These are phyloP conservation scores for Chlamydomonas eustigma DNA, from an alignment of 139 green algal genomes.

Conservation along the genomic window DNA sequence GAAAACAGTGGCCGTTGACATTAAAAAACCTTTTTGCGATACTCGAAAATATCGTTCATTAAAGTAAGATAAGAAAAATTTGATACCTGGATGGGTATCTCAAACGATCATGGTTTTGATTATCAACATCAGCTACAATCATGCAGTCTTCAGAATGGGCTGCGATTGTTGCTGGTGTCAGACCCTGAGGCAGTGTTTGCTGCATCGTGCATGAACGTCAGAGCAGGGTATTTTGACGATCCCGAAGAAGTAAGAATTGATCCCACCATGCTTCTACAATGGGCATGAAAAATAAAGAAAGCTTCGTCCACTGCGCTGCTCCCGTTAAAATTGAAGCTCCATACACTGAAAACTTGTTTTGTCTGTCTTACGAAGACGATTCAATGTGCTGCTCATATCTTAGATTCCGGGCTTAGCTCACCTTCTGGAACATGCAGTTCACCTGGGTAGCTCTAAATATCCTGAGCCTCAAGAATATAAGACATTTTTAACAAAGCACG, in stretches of 20 bases:
- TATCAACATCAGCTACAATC: not conserved
- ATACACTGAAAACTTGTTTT: too few relatives aligned
- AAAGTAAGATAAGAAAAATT: too few relatives aligned
- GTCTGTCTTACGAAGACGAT: too few relatives aligned
- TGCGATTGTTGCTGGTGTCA: constrained; percentile 33
- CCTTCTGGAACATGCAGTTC: constrained; percentile 96
- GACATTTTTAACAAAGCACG: constrained; percentile 75
- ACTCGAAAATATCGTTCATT: not conserved
- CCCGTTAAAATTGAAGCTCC: too few relatives aligned
- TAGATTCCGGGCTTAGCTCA: constrained; percentile 67
- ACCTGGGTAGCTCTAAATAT: constrained; percentile 88
- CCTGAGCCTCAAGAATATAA: constrained; percentile 95
- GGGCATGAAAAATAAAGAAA: too few relatives aligned
- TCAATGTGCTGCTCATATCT: too few relatives aligned
- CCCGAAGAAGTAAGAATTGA: constrained; percentile 16
- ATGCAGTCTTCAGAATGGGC: constrained; percentile 31
- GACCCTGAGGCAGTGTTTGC: constrained; percentile 46
- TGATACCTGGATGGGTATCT: not conserved
- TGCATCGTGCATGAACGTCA: constrained; percentile 27
- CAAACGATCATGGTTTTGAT: not conserved
- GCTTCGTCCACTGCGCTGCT: too few relatives aligned
- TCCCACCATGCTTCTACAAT: too few relatives aligned
- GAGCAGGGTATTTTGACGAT: constrained; percentile 55
- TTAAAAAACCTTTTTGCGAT: not conserved
- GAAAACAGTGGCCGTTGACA: too few relatives aligned